Conservation (phyloP, 1,284 basidiomycete genomes). For the Hypsizygus ulmarius region DNA sequence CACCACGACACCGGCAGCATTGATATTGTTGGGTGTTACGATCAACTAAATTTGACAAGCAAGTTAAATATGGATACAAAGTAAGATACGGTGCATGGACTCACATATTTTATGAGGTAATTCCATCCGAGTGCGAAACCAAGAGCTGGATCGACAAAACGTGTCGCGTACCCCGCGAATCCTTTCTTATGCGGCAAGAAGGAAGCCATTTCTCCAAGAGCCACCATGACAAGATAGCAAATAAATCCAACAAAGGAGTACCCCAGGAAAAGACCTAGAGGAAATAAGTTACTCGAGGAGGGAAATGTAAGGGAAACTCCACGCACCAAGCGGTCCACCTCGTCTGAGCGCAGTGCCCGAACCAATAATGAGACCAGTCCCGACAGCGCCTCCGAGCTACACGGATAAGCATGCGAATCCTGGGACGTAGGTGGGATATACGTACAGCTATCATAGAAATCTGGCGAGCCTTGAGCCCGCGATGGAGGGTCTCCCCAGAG, state of each 20-base stretch:
- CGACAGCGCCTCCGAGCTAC: slow-evolving; percentile 59
- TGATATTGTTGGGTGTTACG: slow-evolving; percentile 51
- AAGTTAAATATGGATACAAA: not conserved
- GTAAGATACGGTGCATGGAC: slow-evolving; percentile 10
- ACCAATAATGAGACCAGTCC: slow-evolving; percentile 78
- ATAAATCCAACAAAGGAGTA: slow-evolving; percentile 55
- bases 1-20: slow-evolving; percentile 60
- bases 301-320: not conserved
- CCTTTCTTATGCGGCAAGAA: slow-evolving; percentile 55
- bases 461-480: slow-evolving; percentile 63
- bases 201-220: slow-evolving; percentile 54
- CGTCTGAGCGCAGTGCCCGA: slow-evolving; percentile 52
- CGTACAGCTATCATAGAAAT: slow-evolving; percentile 70
- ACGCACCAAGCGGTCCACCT: slow-evolving; percentile 50
- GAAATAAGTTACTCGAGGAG: slow-evolving; percentile 1
- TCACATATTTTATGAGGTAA: slow-evolving; percentile 47
- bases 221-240: slow-evolving; percentile 52
- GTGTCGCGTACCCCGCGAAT: slow-evolving; percentile 51
- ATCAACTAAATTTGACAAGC: slow-evolving; percentile 31
- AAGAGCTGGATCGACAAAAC: slow-evolving; percentile 52
- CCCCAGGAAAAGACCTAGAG: slow-evolving; percentile 42
- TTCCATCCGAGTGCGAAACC: slow-evolving; percentile 54
- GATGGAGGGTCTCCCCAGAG: slow-evolving; percentile 48
- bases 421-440: slow-evolving; percentile 8
- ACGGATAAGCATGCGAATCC: slow-evolving; percentile 1